Evolutionary conservation across 2,329 filamentous ascomycete genomes (phyloP), one percentile per base, ranked within the genome.

Genomic region (Fusarium virguliforme): DNA sequence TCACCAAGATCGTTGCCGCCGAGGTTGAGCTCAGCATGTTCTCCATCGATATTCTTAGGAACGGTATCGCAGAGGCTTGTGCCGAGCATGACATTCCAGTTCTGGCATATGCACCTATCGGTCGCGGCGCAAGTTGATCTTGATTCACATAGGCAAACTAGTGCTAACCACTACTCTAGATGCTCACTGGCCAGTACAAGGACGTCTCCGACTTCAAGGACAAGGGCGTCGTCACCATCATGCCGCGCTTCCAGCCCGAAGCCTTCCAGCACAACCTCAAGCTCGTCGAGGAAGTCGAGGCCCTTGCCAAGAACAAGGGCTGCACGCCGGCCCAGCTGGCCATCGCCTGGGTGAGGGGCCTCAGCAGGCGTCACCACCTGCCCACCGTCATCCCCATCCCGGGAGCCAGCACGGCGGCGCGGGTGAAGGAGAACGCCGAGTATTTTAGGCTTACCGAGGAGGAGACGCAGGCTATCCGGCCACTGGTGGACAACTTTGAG

Each of bases 41-140:
- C 74, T 74, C 79, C 9, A 83, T 83, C 0, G 85, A 88, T 15
- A 81, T 84, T 26, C 79, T 87, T 28, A 78, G 76, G 24, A 88
- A 88, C 70, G 86, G 87, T 3, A 79, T 89, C 37, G 84, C 85
- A 4, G 83, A 82, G 3, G 85, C 87, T 0, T 91, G 89, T 74
- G 85, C 83, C 0, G 85, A 95, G 76, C 80, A 92, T 50, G 82
- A 85, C 51, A 94, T 95, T 65, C 90, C 91, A 0, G 82, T 95
- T 53, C 81, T 94, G 37, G 91, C 91, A 0, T 95, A 94, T 80
- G 91, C 90, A 48, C 92, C 93, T 1, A 83, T 94, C 0, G 90
- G 92, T 5, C 83, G 87, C 28, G 86, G 86, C 2, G 82, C 83
- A 77, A 74, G 81, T 78, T 8, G 53, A 57, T 26, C 10, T 26